Evolutionary conservation across 495 filamentous ascomycete genomes (phyloP).

Genomic region (Aspergillus leporis): DNA sequence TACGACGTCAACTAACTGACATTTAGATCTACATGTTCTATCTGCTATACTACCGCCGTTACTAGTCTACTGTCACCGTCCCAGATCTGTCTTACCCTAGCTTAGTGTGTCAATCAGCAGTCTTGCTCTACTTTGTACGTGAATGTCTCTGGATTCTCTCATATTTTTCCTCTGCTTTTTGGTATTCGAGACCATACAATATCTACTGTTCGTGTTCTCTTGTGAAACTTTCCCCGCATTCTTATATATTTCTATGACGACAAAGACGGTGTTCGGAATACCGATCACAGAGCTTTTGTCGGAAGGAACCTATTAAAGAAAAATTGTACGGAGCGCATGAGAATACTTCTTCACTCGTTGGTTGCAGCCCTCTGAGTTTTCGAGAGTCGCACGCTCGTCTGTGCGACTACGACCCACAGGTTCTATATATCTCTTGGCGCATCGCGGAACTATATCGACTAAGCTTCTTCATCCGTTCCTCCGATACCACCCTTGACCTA

Average conservation of each 20-base stretch:
- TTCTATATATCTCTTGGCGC: slow-evolving; percentile 17
- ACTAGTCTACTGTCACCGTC: background rate
- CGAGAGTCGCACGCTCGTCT: background rate
- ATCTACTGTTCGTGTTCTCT: background rate
- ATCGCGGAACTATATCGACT: slow-evolving; percentile 18
- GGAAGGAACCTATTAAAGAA: background rate
- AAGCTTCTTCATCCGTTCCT: slow-evolving; percentile 38
- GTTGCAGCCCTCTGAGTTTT: background rate
- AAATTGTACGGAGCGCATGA: background rate
- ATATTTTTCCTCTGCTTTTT: background rate
- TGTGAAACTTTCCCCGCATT: background rate
- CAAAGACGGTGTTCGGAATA: background rate
- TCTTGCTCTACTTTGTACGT: background rate
- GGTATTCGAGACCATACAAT: background rate
- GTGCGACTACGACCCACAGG: slow-evolving; percentile 5
- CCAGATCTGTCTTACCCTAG: background rate
- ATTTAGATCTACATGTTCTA: background rate
- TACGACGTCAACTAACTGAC: background rate
- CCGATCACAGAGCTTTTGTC: background rate
- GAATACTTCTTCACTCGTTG: background rate
- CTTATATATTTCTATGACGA: background rate
- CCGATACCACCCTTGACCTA: slow-evolving; percentile 27
- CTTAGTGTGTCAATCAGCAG: no score
- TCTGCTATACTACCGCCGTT: background rate
- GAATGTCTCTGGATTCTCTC: background rate